Base-by-base conservation (phyloP, 2,329 filamentous ascomycete species). In the Madurella mycetomatis region DNA sequence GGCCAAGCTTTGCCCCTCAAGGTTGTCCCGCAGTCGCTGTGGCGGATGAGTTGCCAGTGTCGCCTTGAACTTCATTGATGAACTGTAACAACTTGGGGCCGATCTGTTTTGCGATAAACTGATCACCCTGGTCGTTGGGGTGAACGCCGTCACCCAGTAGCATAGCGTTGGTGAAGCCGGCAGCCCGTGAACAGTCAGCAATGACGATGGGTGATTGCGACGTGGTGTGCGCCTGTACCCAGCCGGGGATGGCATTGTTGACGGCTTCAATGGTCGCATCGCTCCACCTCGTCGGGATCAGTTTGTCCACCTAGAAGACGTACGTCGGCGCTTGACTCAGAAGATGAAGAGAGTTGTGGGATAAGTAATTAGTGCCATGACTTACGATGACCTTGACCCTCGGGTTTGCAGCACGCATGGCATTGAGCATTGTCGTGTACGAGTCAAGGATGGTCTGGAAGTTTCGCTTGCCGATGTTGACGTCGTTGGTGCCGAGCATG, bases 401-500 rank as follows among this genome's bases (percentile, higher is more conserved):
- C 0, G 68, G 63, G 42, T 73, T 75, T 13, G 64, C 62, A 1
- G 60, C 61, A 5, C 73, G 62, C 66, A 74, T 71, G n/a, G 65
- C 58, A 1, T 60, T 55, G 0, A 74, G 65, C 57, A 76, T 70
- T 42, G 62, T 68, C 1, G 69, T 70, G 56, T 73, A 76, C 0
- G 73, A 68, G 13, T 64, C 67, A 11, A 72, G 60, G 41, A 76
- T 71, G 47, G 19, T 45, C 48, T 70, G 66, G 48, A 63, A 60
- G 9, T 68, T 62, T 13, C 60, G 55, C n/a, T 68, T 64, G 8
- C 68, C 66, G 19, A 64, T 61, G 17, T 63, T 64, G n/a, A 76
- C 67, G 58, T 77, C 73, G 60, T 76, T 75, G 4, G 73, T 76
- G 32, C 73, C 74, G 13, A 76, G 67, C 70, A 74, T 73, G 61